A percentile compares a stretch with the other conserved stretches of the same genome.
Evolutionary conservation across 306 rosid species (phyloP).

Genomic region (Quercus suber): DNA sequence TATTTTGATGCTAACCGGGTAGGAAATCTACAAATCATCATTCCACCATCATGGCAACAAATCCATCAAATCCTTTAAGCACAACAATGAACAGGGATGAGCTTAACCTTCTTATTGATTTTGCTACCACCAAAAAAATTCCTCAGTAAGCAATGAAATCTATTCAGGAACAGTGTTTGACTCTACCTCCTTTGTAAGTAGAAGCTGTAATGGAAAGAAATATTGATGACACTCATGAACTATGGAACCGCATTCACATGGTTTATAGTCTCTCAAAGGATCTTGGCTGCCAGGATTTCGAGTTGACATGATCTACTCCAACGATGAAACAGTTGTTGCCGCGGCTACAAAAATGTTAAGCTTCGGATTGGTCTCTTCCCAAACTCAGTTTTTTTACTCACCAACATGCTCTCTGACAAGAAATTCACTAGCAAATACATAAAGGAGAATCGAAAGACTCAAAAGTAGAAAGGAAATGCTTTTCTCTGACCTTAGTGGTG

Average conservation of each 20-base stretch:
- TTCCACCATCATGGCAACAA: slow-evolving; percentile 38
- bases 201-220: slow-evolving; percentile 32
- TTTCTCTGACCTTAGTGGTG: slow-evolving; percentile 42
- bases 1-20: too few species aligned
- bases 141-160: slow-evolving; percentile 78
- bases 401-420: slow-evolving; percentile 45
- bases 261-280: slow-evolving; percentile 81
- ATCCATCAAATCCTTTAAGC: slow-evolving; percentile 88
- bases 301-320: slow-evolving; percentile 77
- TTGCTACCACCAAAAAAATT: slow-evolving; percentile 40
- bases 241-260: slow-evolving; percentile 44
- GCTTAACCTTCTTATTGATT: slow-evolving; percentile 47
- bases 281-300: slow-evolving; percentile 71
- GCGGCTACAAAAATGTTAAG: slow-evolving; percentile 90
- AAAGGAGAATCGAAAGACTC: slow-evolving; percentile 39
- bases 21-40: too few species aligned
- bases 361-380: slow-evolving; percentile 73
- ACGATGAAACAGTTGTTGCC: slow-evolving; percentile 38
- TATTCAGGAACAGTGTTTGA: slow-evolving; percentile 66
- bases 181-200: slow-evolving; percentile 44
- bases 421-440: slow-evolving; percentile 42
- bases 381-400: slow-evolving; percentile 60
- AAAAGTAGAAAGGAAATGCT: slow-evolving; percentile 41
- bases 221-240: background rate
- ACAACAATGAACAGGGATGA: slow-evolving; percentile 48